Evolutionary conservation across 257 asterid species (phyloP), one percentile per base, ranked within the genome.

Genomic region (Eucommia ulmoides): DNA sequence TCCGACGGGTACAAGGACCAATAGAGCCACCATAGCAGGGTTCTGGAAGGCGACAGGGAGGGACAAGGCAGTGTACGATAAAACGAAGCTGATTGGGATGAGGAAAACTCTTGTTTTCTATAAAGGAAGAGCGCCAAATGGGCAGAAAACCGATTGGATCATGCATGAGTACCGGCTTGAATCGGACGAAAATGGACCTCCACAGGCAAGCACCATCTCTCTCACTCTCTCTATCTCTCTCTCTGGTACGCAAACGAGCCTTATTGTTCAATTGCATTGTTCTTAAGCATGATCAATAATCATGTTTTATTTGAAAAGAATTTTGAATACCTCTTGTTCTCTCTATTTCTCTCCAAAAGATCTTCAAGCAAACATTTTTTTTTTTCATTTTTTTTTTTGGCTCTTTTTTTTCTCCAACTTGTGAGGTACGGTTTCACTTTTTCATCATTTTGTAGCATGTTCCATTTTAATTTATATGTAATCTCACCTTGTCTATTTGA

Each of bases 11-110:
- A 80, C 85, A 24, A 74, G 91, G 55, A 80, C 91, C 0, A 80
- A 80, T 18, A 60, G 91, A 41, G 91, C 91, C 7, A 80, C 91
- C 24, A 66, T 77, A 18, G 81, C 85, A 0, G 91, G 91, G n/a
- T 80, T 80, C 41, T 80, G 91, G 91, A 77, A 80, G 66, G 91
- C 86, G 1, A 80, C 91, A 2, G 91, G 91, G 8, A 59, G 91
- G 51, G 91, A 80, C 53, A 80, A 80, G 65, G 82, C 80, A 0
- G 77, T 80, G 1, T 74, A 69, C 33, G 74, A 74, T 49, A 69
- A 65, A 52, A 24, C 70, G 1, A 77, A 66, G 18, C 73, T 80
- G 38, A 80, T 80, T 7, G 91, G 91, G 3, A 80, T 80, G 91
- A 72, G 91, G 63, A 80, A 80, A 74, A 80, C 91, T 50, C 82